These are phyloP conservation scores for Syncephalastrum contaminatum DNA, from an alignment of 371 early-diverging fungal species.

Conservation along the genomic window DNA sequence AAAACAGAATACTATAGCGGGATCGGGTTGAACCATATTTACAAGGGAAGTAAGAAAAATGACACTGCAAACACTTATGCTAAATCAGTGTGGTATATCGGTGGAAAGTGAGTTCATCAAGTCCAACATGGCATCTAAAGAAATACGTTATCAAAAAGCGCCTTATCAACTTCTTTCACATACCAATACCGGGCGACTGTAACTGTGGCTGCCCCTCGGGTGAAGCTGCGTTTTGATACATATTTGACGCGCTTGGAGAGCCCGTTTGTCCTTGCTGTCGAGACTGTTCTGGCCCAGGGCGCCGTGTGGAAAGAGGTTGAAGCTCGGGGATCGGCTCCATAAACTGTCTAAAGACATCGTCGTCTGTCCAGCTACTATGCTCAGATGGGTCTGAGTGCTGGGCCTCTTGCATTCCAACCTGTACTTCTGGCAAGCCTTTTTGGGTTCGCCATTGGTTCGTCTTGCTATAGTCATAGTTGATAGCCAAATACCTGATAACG, in stretches of 20 bases:
- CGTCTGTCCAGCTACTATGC: slow-evolving; percentile 10
- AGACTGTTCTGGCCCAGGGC: neutral
- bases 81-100: too few relatives aligned
- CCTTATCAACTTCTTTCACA: neutral
- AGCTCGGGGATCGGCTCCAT: slow-evolving; percentile 13
- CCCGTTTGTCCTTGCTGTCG: neutral
- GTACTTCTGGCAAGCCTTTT: slow-evolving; percentile 36
- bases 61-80: too few relatives aligned
- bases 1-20: too few relatives aligned
- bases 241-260: slow-evolving; percentile 17
- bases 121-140: slow-evolving; percentile 32
- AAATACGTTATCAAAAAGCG: slow-evolving; percentile 6
- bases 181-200: slow-evolving; percentile 34
- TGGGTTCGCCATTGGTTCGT: slow-evolving; percentile 41
- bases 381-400: neutral
- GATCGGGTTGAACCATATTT: too few relatives aligned
- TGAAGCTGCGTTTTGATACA: slow-evolving; percentile 21
- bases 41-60: too few relatives aligned
- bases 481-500: slow-evolving; percentile 34
- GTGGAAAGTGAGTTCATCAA: slow-evolving; percentile 32
- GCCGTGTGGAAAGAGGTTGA: slow-evolving; percentile 10
- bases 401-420: slow-evolving; percentile 5
- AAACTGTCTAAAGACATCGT: slow-evolving; percentile 9
- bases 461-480: slow-evolving; percentile 31
- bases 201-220: slow-evolving; percentile 22